Base-by-base conservation (phyloP, 352 stramenopile genomes). In the Globisporangium takayamanum region DNA sequence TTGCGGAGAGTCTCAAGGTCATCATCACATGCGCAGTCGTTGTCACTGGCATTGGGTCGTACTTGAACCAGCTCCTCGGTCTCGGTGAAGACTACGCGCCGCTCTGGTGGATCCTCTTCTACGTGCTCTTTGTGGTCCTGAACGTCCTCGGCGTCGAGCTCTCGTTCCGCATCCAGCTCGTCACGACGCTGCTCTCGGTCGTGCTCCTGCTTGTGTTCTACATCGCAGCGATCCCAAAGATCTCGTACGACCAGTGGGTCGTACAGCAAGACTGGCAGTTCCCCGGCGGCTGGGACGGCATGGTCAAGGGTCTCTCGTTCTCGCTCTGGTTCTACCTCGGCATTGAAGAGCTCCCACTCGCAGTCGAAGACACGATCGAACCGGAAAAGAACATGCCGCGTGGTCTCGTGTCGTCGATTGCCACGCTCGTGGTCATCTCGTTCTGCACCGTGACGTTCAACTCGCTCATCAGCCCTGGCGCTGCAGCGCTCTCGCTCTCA, bases 251-350 rank as follows among this genome's bases (percentile, higher is more conserved):
- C 22, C 52, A 80, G 28, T 89, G 73, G 71, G 71, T 89, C 8
- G 53, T 60, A 2, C 49, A 67, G 22, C 59, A 68, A 42, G 30
- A 86, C 62, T 81, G 67, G 76, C 50, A 87, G 52, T 89, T 70
- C 53, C 53, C 53, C 0, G 59, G 39, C 28, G 79, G 79, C 8
- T 76, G 68, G 60, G 69, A 82, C 16, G 77, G 76, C 14, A 68
- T 75, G 18, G 53, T 86, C 6, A 69, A 85, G 50, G 79, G 79
- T 0, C 73, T 84, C 44, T 87, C 79, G 11, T 89, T 89, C 50
- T 61, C 76, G 33, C 64, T 89, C 55, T 89, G 79, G 79, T 89
- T 89, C 59, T 89, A 81, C 59, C 48, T 89, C 12, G 79, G 76
- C 7, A 89, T 89, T 41, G 76, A 87, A 51, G 76, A 89, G 54